Base-by-base conservation (phyloP, 768 basidiomycete genomes). In the Porpolomopsis calyptriformis region DNA sequence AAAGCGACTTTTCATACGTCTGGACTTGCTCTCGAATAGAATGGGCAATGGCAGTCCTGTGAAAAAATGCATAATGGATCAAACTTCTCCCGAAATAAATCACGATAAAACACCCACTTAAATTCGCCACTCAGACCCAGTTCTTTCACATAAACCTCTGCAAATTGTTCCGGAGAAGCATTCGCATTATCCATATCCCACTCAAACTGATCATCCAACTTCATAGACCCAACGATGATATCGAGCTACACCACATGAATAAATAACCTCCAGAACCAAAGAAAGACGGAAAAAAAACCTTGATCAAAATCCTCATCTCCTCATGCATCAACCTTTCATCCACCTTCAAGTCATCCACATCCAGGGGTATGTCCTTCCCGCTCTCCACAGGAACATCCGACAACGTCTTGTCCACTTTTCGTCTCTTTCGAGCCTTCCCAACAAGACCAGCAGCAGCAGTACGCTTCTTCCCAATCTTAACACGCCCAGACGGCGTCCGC, bases 161-260 rank as follows among this genome's bases (percentile, higher is more conserved):
- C 90, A 62, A 98, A 98, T 20, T 84, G 80, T 64, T 99, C 96
- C 0, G 94, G 93, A 0, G 83, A 84, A 2, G 87, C 83, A 38
- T 74, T 71, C 18, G 69, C 64, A 46, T 85, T 90, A 53, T 83
- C 83, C 29, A 97, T 64, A 61, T 99, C 94, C 96, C 96, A 99
- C 60, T 98, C 96, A 57, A 98, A 94, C 57, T 92, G 86, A 63
- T 99, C 96, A 46, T 90, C 86, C 19, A 99, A 74, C 62, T 93
- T 92, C 68, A 92, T 78, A 5, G 83, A 80, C 19, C 90, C 94
- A 46, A 93, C 83, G 45, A 91, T 88, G 64, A 98, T 90, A 64
- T 98, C 94, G 51, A 99, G 76, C 92, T 97, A 43, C 16, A 23
- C 24, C 11, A 37, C 26, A 40, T 25, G 46, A 33, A 48, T 23